phyloP scores from a whole-genome alignment of 208 protist genomes.

The Acanthamoeba royreba region DNA sequence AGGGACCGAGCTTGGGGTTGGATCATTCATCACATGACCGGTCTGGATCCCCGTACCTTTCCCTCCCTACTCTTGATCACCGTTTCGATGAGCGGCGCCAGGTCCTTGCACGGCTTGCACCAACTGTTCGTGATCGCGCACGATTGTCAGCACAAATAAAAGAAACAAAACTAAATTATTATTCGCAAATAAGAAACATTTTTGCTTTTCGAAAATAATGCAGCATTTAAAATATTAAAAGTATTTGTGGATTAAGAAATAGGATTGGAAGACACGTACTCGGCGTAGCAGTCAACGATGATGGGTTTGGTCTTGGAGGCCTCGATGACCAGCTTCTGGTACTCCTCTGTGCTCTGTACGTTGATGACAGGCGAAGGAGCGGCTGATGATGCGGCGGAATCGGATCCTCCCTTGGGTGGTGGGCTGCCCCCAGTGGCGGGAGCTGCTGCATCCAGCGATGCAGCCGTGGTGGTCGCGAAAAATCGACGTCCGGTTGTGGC shows the following conservation, averaged over 20 bases:
- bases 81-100: not conserved
- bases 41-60: not conserved
- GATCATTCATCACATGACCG: not conserved
- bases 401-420: too few relatives aligned
- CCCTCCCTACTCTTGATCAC: not conserved
- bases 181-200: not conserved
- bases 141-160: not conserved
- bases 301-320: not conserved
- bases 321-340: conserved; percentile 19
- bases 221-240: too few relatives aligned
- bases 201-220: too few relatives aligned
- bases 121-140: too few relatives aligned
- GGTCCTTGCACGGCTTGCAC: not conserved
- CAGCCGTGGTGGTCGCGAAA: not conserved
- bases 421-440: not conserved
- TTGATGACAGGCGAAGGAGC: not conserved
- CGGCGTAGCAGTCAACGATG: conserved; percentile 45
- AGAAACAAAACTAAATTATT: not conserved
- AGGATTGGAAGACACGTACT: not conserved
- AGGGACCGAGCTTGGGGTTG: not conserved
- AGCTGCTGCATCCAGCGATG: not conserved
- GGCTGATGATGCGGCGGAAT: too few relatives aligned
- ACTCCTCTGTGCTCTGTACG: not conserved
- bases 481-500: not conserved
- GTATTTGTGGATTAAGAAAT: not conserved